Evolutionary conservation across 805 yeast genomes (phyloP).

Genomic region (Yarrowia sp.): DNA sequence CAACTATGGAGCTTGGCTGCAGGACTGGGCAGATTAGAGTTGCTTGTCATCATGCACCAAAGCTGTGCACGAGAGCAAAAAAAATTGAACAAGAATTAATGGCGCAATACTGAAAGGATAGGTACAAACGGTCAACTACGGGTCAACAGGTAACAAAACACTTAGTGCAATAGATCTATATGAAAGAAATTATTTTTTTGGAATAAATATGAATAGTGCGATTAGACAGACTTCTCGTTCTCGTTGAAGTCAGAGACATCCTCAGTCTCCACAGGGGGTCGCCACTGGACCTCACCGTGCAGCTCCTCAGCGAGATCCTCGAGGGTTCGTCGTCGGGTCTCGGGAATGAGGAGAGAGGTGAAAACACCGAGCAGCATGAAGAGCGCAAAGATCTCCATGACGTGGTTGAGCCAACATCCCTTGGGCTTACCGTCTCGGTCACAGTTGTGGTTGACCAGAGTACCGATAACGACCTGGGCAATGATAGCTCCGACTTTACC

Average conservation of each 20-base stretch:
- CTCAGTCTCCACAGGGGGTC: constrained; percentile 14
- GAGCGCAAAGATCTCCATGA: constrained; percentile 88
- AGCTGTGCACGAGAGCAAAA: background rate
- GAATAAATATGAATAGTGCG: constrained; percentile 8
- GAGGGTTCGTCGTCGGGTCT: constrained; percentile 86
- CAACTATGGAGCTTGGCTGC: background rate
- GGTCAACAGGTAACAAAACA: background rate
- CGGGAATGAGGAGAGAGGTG: constrained; percentile 70
- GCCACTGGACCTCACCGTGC: constrained; percentile 59
- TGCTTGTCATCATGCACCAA: background rate
- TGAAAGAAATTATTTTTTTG: constrained; percentile 1
- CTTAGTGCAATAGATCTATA: constrained; percentile 11
- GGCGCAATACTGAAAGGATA: background rate
- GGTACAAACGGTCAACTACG: background rate
- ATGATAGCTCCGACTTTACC: constrained; percentile 65
- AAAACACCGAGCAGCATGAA: constrained; percentile 81
- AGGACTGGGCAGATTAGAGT: background rate
- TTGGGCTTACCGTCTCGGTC: constrained; percentile 48
- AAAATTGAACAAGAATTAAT: background rate
- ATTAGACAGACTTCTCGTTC: constrained; percentile 20
- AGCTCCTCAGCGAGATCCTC: constrained; percentile 77
- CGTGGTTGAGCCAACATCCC: constrained; percentile 80
- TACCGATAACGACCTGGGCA: constrained; percentile 50
- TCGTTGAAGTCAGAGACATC: background rate
- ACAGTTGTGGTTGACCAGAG: constrained; percentile 76